Conservation (phyloP, 2,329 filamentous ascomycete species). For the Trichoderma asperellum region DNA sequence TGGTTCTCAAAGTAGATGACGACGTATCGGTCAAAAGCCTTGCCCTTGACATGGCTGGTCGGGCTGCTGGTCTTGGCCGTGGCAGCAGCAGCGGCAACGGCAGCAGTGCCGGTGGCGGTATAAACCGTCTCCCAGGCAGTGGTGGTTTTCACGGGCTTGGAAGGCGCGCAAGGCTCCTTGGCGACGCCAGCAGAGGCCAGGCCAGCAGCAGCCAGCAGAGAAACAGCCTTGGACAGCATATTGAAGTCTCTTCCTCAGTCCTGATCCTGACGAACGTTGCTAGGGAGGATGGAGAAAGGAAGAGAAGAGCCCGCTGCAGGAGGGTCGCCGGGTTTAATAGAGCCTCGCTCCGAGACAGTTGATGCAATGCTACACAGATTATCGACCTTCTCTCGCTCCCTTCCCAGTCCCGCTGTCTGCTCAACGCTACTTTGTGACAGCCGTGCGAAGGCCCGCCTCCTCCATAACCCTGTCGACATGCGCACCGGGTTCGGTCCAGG, state of each 20-base stretch:
- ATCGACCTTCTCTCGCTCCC: not conserved
- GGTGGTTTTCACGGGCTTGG: not conserved
- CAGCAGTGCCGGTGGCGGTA: conserved; percentile 56
- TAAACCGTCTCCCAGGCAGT: conserved; percentile 46
- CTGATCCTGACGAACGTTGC: not conserved
- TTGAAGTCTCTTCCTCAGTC: not conserved
- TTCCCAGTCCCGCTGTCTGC: not conserved
- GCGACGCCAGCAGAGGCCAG: conserved; percentile 34
- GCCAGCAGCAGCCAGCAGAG: conserved; percentile 37
- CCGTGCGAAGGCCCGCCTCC: too few relatives aligned
- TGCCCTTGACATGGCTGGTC: conserved; percentile 67
- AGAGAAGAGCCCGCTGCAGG: not conserved
- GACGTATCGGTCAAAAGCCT: conserved; percentile 72
- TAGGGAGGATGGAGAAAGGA: conserved; percentile 6
- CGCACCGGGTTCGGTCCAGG: not conserved
- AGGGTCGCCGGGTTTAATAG: conserved; percentile 20
- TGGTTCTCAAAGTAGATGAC: conserved; percentile 81
- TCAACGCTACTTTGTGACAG: not conserved
- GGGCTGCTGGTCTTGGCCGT: conserved; percentile 64
- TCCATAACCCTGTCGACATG: not conserved
- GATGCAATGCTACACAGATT: conserved; percentile 18
- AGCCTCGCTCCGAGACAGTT: conserved; percentile 13
- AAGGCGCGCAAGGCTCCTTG: conserved; percentile 14
- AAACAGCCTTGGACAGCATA: conserved; percentile 32
- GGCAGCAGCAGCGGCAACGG: conserved; percentile 60